Percentiles rank a stretch among this genome's conserved stretches.
phyloP scores from a whole-genome alignment of 768 basidiomycete genomes.

The Suillus variegatus region DNA sequence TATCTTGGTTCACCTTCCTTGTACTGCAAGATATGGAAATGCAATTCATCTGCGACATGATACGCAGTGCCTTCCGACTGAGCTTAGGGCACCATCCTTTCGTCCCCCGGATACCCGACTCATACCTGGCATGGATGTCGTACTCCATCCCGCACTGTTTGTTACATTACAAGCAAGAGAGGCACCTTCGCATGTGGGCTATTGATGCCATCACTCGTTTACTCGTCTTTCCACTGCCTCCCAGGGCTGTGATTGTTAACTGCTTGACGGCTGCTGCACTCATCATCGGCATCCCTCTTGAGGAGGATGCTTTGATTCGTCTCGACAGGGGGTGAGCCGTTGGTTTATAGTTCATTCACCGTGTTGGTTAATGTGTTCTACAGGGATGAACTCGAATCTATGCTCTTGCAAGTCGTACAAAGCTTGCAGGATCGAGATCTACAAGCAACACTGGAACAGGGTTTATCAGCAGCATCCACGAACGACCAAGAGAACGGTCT shows the following conservation, averaged over 20 bases:
- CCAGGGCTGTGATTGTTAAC: neutral
- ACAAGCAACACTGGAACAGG: neutral
- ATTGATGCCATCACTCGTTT: conserved; percentile 6
- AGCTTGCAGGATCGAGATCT: neutral
- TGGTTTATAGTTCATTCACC: neutral
- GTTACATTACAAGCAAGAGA: neutral
- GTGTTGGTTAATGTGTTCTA: neutral
- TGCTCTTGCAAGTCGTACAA: neutral
- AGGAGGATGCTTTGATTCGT: neutral
- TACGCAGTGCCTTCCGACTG: neutral
- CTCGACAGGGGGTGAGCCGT: conserved; percentile 4
- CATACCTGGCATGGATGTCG: conserved; percentile 6
- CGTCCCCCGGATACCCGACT: conserved; percentile 1
- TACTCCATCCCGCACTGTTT: conserved; percentile 6
- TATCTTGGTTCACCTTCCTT: conserved; percentile 6
- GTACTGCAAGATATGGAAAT: neutral
- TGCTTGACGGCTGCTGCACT: conserved; percentile 6
- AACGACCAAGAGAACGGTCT: neutral
- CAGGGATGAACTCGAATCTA: neutral
- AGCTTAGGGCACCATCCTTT: neutral
- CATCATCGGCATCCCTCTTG: conserved; percentile 1
- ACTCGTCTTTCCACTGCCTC: conserved; percentile 3
- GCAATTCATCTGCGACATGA: conserved; percentile 6
- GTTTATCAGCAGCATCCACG: neutral
- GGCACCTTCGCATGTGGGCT: conserved; percentile 5